Evolutionary conservation across 1,284 basidiomycete genomes (phyloP), one percentile per base, ranked within the genome.

Genomic region (Trichosporon coremiiforme): DNA sequence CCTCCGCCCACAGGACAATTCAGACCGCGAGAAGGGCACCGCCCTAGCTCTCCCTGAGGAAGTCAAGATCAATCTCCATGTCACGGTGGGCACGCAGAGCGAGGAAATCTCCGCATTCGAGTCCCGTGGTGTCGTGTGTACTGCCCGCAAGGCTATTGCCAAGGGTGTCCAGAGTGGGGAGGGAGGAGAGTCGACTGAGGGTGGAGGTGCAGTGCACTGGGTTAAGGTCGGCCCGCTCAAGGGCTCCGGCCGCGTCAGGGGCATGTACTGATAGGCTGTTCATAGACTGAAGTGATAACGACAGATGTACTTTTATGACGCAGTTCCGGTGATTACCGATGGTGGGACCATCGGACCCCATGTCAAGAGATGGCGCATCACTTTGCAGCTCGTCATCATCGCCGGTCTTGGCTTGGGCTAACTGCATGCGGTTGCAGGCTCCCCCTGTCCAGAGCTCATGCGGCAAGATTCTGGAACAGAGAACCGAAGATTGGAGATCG

Each of bases 81-180:
- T 99, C 70, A 99, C 97, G 0, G 89, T 98, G 4, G 97, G 93
- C 2, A 96, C 93, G 4, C 76, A 80, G 67, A 78, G 86, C 53
- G 79, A 82, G 17, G 82, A 84, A 1, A 85, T 96, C 0, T 76
- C 80, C 0, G 87, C 94, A 0, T 88, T 91, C 57, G 93, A 97
- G 84, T 75, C 75, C 17, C 73, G 79, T 60, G 74, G 75, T 25
- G 60, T 82, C 10, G 74, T 82, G 20, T 75, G 75, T 31, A 71
- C 68, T 0, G 76, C 78, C n/a, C 74, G 78, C 57, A 75, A 76
- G 64, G 72, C 71, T 8, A 73, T 77, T 20, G 73, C 63, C 1
- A 38, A 41, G 15, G 76, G 76, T 15, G 60, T 69, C 12, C 35
- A 65, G 20, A 69, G 71, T 17, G 78, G 79, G 3, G 74, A 77